These are phyloP conservation scores for Aspergillus sclerotiicarbonarius DNA, from an alignment of 495 filamentous ascomycete species.

Conservation along the genomic window DNA sequence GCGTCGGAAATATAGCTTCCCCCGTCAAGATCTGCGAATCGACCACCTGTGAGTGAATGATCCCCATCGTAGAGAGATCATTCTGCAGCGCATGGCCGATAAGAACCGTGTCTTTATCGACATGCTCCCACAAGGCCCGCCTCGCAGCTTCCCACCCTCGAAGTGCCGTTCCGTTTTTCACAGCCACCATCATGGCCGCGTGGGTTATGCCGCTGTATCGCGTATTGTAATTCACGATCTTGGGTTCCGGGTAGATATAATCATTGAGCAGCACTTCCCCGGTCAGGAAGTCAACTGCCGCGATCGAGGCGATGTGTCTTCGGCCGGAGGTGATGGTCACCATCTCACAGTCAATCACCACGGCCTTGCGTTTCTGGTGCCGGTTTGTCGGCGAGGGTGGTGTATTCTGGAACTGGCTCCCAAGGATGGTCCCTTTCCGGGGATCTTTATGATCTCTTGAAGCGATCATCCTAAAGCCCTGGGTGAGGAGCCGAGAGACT, in stretches of 20 bases:
- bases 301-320: constrained; percentile 24
- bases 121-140: constrained; percentile 33
- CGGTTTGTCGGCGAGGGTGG: background rate
- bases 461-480: constrained; percentile 8
- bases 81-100: constrained; percentile 45
- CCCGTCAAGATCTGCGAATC: constrained; percentile 34
- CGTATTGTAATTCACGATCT: constrained; percentile 37
- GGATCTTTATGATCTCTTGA: background rate
- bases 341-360: constrained; percentile 39
- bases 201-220: constrained; percentile 35
- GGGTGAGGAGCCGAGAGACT: background rate
- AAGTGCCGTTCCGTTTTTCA: constrained; percentile 30
- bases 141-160: constrained; percentile 41
- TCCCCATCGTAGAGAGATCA: constrained; percentile 43
- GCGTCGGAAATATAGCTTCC: constrained; percentile 21
- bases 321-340: constrained; percentile 15
- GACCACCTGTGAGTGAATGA: constrained; percentile 41
- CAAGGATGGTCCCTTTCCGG: background rate
- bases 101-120: constrained; percentile 43
- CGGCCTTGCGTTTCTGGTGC: constrained; percentile 14
- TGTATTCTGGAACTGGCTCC: background rate
- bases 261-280: constrained; percentile 45
- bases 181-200: constrained; percentile 28
- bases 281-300: constrained; percentile 47
- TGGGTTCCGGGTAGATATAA: constrained; percentile 33